Base-by-base conservation (phyloP, 1,284 basidiomycete genomes). In the Testicularia cyperi region DNA sequence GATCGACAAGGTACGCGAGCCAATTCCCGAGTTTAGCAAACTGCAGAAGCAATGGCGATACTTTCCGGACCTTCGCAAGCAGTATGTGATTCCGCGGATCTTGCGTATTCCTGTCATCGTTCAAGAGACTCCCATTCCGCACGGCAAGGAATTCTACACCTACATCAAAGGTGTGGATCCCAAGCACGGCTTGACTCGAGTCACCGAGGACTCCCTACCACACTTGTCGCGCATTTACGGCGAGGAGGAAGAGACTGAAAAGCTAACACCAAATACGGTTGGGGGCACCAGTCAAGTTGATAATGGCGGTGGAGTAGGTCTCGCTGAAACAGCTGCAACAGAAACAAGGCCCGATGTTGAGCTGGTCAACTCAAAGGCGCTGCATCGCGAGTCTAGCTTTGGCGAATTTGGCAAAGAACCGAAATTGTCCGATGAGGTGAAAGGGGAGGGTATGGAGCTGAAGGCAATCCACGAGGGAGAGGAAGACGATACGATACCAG, bases 1-100 rank as follows among this genome's bases (percentile, higher is more conserved):
- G 4, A 4, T 38, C 13, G 57, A 61, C 46, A 49, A 46, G 25
- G 2, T 46, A 3, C 14, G 13, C 18, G 35, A 47, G 16, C 57
- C 57, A 1, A 46, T 45, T n/a, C 14, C 26, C 2, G 34, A 37
- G 9, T 42, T 31, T 14, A 29, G 37, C 16, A 21, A 24, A 7
- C 35, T 44, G 20, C 22, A 41, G 25, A 55, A 54, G 12, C 9
- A 51, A 22, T 61, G 57, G 57, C 14, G 19, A 1, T 61, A 61
- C 37, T 15, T 40, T 22, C 51, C 51, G 6, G 57, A 61, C 20
- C 20, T 61, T 7, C 38, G 57, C 16, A 43, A 51, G 24, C 57
- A 61, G 16, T 61, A 61, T 18, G 14, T 61, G 14, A 10, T 61
- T 0, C 57, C 51, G 3, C 44, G 51, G 13, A 40, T 61, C 15